Conservation (phyloP, 2,329 filamentous ascomycete genomes). For the Alternaria dauci region DNA sequence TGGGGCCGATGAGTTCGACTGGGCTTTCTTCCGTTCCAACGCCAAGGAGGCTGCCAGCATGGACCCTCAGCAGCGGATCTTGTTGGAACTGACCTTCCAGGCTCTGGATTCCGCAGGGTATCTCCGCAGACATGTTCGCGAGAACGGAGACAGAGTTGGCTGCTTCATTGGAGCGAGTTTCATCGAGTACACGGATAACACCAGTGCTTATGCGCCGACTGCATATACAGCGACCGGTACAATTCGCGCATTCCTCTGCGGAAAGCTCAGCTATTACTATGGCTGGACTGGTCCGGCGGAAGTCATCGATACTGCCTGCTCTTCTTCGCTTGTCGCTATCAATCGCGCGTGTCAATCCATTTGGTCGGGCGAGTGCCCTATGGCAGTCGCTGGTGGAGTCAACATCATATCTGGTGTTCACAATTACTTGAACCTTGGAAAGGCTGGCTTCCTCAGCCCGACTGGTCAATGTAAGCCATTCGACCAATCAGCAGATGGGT, state of each 20-base stretch:
- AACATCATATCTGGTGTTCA: slow-evolving; percentile 45
- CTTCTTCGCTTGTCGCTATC: slow-evolving; percentile 42
- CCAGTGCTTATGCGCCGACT: slow-evolving; percentile 18
- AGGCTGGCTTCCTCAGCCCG: slow-evolving; percentile 54
- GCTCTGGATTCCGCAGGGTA: slow-evolving; percentile 50
- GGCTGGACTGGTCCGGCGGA: slow-evolving; percentile 37
- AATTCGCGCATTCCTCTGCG: slow-evolving; percentile 32
- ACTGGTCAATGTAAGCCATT: slow-evolving; percentile 58
- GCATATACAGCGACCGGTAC: slow-evolving; percentile 33
- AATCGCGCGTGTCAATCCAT: slow-evolving; percentile 41
- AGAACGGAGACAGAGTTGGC: slow-evolving; percentile 34
- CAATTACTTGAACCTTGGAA: slow-evolving; percentile 45
- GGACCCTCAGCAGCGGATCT: slow-evolving; percentile 40
- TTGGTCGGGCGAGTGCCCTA: slow-evolving; percentile 35
- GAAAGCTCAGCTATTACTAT: slow-evolving; percentile 37
- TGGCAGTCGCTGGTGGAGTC: slow-evolving; percentile 50
- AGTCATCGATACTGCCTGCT: slow-evolving; percentile 50
- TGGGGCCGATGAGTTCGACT: slow-evolving; percentile 46
- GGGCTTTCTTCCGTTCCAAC: slow-evolving; percentile 37
- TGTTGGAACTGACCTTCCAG: slow-evolving; percentile 41
- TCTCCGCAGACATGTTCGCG: slow-evolving; percentile 16
- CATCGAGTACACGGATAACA: slow-evolving; percentile 42
- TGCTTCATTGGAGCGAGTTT: slow-evolving; percentile 46
- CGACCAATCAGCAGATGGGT: slow-evolving; percentile 58
- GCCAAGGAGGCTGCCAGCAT: slow-evolving; percentile 31